Evolutionary conservation across 495 filamentous ascomycete genomes (phyloP).

Genomic region (Diplogelasinospora grovesii): DNA sequence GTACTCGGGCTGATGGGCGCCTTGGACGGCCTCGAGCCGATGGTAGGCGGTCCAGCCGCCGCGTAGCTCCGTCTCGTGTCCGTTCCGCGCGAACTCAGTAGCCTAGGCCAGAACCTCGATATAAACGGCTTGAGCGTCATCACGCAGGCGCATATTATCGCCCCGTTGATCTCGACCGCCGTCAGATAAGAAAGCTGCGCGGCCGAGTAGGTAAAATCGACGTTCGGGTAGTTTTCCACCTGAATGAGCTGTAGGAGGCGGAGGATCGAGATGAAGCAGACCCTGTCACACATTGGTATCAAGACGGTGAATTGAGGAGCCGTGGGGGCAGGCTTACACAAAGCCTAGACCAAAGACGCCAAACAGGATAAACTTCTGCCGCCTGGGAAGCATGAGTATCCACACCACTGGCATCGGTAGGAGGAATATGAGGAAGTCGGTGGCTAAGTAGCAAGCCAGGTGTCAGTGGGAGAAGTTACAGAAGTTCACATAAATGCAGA

Average conservation of each 20-base stretch:
- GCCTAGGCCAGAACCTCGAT: constrained; percentile 24
- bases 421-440: constrained; percentile 31
- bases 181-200: constrained; percentile 37
- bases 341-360: constrained; percentile 30
- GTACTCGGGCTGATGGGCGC: neutral
- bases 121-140: constrained; percentile 29
- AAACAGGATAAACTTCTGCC: constrained; percentile 29
- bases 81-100: constrained; percentile 17
- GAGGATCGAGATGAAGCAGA: constrained; percentile 30
- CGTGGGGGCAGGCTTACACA: constrained; percentile 12
- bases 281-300: too few relatives aligned
- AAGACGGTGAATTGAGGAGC: too few relatives aligned
- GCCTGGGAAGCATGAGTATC: constrained; percentile 25
- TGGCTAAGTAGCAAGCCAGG: constrained; percentile 10
- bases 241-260: constrained; percentile 21
- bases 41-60: constrained; percentile 16
- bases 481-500: too few relatives aligned
- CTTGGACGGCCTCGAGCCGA: constrained; percentile 15
- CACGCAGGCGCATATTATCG: constrained; percentile 36
- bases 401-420: constrained; percentile 33
- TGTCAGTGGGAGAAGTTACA: too few relatives aligned
- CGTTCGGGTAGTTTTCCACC: constrained; percentile 10
- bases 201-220: constrained; percentile 24
- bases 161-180: constrained; percentile 35
- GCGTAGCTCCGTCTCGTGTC: constrained; percentile 1